phyloP scores from a whole-genome alignment of 352 stramenopile species.

The Phytophthora pseudosyringae region DNA sequence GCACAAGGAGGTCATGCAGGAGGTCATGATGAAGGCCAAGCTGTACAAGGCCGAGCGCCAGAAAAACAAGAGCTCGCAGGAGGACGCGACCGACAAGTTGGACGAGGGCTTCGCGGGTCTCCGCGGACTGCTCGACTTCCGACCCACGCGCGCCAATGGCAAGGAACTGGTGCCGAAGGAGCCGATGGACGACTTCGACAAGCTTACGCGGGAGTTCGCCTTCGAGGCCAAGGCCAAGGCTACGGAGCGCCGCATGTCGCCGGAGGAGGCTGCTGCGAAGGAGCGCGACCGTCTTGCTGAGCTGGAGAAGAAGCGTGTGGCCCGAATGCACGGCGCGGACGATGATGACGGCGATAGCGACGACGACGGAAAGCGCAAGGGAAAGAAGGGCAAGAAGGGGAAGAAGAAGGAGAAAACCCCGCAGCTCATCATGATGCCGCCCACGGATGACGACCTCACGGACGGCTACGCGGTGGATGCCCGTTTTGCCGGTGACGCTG shows the following conservation, averaged over 20 bases:
- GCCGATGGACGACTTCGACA: conserved; percentile 87
- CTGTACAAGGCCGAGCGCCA: conserved; percentile 89
- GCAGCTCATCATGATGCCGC: conserved; percentile 77
- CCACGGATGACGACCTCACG: conserved; percentile 91
- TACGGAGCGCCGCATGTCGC: conserved; percentile 94
- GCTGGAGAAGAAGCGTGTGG: conserved; percentile 93
- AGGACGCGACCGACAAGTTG: conserved; percentile 77
- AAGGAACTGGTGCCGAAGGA: conserved; percentile 70
- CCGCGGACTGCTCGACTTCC: conserved; percentile 75
- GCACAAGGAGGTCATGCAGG: conserved; percentile 91
- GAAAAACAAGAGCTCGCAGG: conserved; percentile 85
- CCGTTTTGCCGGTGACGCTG: conserved; percentile 49
- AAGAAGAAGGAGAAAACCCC: conserved; percentile 55
- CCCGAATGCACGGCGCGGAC: conserved; percentile 94
- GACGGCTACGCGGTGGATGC: conserved; percentile 84
- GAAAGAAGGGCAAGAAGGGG: conserved; percentile 51
- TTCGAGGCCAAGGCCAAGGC: conserved; percentile 94
- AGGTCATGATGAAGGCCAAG: conserved; percentile 93
- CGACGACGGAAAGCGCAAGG: conserved; percentile 51
- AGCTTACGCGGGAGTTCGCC: conserved; percentile 77
- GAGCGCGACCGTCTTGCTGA: conserved; percentile 92
- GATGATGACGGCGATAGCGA: conserved; percentile 71
- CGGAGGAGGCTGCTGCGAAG: conserved; percentile 94
- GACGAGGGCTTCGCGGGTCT: conserved; percentile 80
- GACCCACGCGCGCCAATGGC: conserved; percentile 71